Conservation (phyloP, 805 yeast species). For the Candida sanyiensis region DNA sequence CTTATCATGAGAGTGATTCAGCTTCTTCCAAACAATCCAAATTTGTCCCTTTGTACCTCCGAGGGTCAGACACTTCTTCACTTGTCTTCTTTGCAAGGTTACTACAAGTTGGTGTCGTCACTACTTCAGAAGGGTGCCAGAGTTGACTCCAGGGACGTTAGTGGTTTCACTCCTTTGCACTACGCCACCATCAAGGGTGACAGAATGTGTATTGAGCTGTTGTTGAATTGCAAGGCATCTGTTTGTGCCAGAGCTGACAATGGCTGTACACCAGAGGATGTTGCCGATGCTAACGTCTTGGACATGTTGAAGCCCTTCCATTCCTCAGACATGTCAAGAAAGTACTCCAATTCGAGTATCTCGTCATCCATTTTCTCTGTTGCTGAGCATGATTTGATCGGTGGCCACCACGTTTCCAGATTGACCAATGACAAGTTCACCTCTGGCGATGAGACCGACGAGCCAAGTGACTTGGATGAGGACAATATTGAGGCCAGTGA, state of each 20-base stretch:
- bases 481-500: slow-evolving; percentile 21
- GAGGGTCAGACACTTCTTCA: slow-evolving; percentile 90
- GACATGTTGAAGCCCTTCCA: slow-evolving; percentile 25
- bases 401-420: slow-evolving; percentile 31
- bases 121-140: slow-evolving; percentile 63
- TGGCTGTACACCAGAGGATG: slow-evolving; percentile 40
- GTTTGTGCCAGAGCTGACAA: slow-evolving; percentile 44
- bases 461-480: slow-evolving; percentile 12
- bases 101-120: slow-evolving; percentile 52
- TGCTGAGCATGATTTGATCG: slow-evolving; percentile 25
- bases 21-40: slow-evolving; percentile 64
- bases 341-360: slow-evolving; percentile 22
- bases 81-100: slow-evolving; percentile 74
- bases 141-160: slow-evolving; percentile 66
- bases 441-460: slow-evolving; percentile 23
- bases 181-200: slow-evolving; percentile 77
- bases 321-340: slow-evolving; percentile 17
- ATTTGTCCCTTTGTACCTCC: slow-evolving; percentile 73
- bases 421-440: slow-evolving; percentile 28
- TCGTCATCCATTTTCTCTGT: slow-evolving; percentile 28
- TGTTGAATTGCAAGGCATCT: slow-evolving; percentile 61
- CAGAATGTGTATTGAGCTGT: slow-evolving; percentile 54
- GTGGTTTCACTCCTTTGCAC: slow-evolving; percentile 84
- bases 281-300: slow-evolving; percentile 33
- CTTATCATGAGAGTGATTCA: slow-evolving; percentile 49